Base-by-base conservation (phyloP, 106 monocot genomes). In the Iris macrosiphon region DNA sequence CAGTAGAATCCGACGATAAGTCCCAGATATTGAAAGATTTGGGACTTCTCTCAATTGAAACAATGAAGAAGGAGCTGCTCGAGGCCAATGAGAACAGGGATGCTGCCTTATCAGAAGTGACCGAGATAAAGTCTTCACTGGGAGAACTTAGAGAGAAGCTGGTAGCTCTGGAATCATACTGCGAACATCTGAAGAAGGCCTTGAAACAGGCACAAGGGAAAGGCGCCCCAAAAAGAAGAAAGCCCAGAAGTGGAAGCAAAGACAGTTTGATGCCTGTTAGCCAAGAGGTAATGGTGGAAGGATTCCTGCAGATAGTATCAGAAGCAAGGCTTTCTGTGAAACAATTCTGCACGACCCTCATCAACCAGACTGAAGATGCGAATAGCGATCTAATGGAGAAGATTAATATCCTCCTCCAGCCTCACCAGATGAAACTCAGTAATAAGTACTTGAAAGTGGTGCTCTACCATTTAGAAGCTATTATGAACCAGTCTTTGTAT, bases 231-330 rank as follows among this genome's bases (percentile, higher is more conserved):
- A 80, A 70, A 28, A 73, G 77, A 77, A 68, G 76, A 22, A 84
- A 84, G 18, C 72, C 71, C 9, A 45, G 60, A 7, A 57, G 48
- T 32, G 57, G 53, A 5, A 44, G 46, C n/a, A 68, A 49, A 61
- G 83, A 75, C 16, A 65, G 47, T 60, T 65, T 56, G 2, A 59
- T 86, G 75, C 95, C 95, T 3, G 89, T 96, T 9, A 89, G 85
- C 60, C 73, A 80, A 35, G 89, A 86, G 54, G 89, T 77, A 21
- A 86, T 96, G 89, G 72, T 96, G 12, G 95, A 96, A 51, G 95
- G 95, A n/a, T 96, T 96, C 62, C 63, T 95, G 45, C 95, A 96
- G 66, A 72, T 96, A 24, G 95, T 83, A 1, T 85, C 85, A 2
- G 95, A 96, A 60, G 76, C 95, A 4, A 75, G 85, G 40, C 80